These are phyloP conservation scores for Akebia trifoliata DNA, from an alignment of 164 flowering plant species.

Conservation along the genomic window DNA sequence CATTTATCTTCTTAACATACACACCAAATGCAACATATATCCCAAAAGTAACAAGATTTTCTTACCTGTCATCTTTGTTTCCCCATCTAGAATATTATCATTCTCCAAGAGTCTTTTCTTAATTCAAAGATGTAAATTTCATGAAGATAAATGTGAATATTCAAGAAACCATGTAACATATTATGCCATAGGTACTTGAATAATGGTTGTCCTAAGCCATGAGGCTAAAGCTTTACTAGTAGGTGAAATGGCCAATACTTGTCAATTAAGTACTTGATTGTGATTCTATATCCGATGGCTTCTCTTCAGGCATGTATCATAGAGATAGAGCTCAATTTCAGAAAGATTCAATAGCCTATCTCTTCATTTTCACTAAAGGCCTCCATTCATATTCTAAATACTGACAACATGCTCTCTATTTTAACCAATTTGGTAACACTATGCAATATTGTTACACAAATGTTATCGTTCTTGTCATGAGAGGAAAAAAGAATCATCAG, in stretches of 20 bases:
- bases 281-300: slow-evolving; percentile 78
- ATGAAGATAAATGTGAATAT: neutral
- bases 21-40: neutral
- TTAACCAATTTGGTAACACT: too few species aligned
- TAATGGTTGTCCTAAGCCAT: slow-evolving; percentile 57
- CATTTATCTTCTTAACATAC: neutral
- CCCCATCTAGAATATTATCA: slow-evolving; percentile 63
- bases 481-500: too few species aligned
- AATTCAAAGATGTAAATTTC: slow-evolving; percentile 10
- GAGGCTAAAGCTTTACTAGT: too few species aligned
- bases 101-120: slow-evolving; percentile 83
- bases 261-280: slow-evolving; percentile 91
- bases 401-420: too few species aligned
- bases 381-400: too few species aligned
- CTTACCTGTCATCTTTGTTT: slow-evolving; percentile 48
- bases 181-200: slow-evolving; percentile 49
- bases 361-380: too few species aligned
- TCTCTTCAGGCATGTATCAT: too few species aligned
- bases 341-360: slow-evolving; percentile 28
- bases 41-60: slow-evolving; percentile 1
- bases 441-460: too few species aligned
- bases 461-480: too few species aligned
- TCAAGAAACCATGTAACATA: neutral
- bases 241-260: too few species aligned
- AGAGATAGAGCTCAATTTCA: too few species aligned